Base-by-base conservation (phyloP, 2,329 filamentous ascomycete species). In the Phyllosticta paracitricarpa region DNA sequence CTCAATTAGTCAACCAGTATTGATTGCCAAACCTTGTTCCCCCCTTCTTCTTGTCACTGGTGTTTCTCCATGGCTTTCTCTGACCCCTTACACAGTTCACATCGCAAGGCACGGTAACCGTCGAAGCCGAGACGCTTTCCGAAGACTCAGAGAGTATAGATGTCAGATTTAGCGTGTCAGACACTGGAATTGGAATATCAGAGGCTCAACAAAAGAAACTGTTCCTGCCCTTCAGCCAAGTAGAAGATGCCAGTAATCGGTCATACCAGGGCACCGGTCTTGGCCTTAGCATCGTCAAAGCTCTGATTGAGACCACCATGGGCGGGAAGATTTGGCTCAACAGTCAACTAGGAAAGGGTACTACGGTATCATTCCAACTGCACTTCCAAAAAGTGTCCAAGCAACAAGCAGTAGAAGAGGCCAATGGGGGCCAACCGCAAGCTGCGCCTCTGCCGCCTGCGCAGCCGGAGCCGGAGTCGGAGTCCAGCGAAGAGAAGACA, bases 241-340 rank as follows among this genome's bases (percentile, higher is more conserved):
- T 93, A 1, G 92, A 97, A 74, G 89, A 88, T 56, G 94, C 89
- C 67, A 96, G 91, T 2, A 91, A 91, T 59, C 82, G 92, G 58
- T 94, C 91, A 70, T 97, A 96, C 67, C 92, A 92, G 51, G 92
- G 92, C 53, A 96, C 91, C 66, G 92, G 92, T 25, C 84, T 97
- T 2, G 92, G 92, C 1, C 80, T 97, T 53, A 95, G 89, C 69
- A 97, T 97, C 65, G 96, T 92, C 82, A 96, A 96, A 75, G 92
- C 89, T 0, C 85, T 97, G 53, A 91, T 97, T 64, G 89, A 96
- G 75, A 90, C 89, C 22, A 92, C 96, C 75, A 92, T 97, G 83
- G 86, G 89, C 64, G 92, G 92, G 52, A 85, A 82, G 63, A 95
- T 97, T 63, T 86, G 86, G 75, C 82, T 97, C 1, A 88, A 94